Base-by-base conservation (phyloP, 371 early-diverging fungal genomes). In the Entomophthora muscae region DNA sequence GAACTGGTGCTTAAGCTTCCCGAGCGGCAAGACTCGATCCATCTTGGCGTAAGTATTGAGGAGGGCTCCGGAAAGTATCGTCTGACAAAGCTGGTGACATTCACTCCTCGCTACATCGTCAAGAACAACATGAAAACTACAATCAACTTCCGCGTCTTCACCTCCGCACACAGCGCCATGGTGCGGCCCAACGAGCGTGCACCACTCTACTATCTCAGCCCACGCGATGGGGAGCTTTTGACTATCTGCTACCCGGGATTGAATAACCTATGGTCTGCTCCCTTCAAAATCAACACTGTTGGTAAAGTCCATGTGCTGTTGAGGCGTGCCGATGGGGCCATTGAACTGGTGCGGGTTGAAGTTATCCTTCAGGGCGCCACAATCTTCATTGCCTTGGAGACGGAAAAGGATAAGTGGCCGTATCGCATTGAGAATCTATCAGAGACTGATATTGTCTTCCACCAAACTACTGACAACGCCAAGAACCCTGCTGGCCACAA, bases 71-170 rank as follows among this genome's bases (percentile, higher is more conserved):
- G 53, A 81, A 85, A 75, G 79, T 85, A 78, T 66, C 78, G 74
- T 64, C 56, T 88, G 64, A 85, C 85, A 21, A 94, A 90, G 72
- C 78, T 95, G 1, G 85, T 97, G 21, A 89, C 91, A 0, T 83
- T 98, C 60, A 78, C 91, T 0, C 93, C 98, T 3, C 79, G 98
- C 1, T 98, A 88, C 70, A 83, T 95, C 10, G 63, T 95, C 60
- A 88, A 86, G 72, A 98, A 96, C 71, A 81, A 82, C 57, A 68
- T 83, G 63, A 72, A 75, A 28, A 77, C 84, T 26, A 78, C 84
- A 30, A 69, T 97, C 10, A 76, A 83, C 63, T 89, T 85, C 67
- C 81, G 91, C 5, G 89, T 90, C 52, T 76, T 75, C 26, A 79
- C 81, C 3, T 78, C 85, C 1, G 75, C 73, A n/a, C 69, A 70